Percentiles rank a stretch among this genome's conserved stretches.
These are phyloP conservation scores for Polyrhizophydium stewartii DNA, from an alignment of 371 early-diverging fungal species.

Conservation along the genomic window DNA sequence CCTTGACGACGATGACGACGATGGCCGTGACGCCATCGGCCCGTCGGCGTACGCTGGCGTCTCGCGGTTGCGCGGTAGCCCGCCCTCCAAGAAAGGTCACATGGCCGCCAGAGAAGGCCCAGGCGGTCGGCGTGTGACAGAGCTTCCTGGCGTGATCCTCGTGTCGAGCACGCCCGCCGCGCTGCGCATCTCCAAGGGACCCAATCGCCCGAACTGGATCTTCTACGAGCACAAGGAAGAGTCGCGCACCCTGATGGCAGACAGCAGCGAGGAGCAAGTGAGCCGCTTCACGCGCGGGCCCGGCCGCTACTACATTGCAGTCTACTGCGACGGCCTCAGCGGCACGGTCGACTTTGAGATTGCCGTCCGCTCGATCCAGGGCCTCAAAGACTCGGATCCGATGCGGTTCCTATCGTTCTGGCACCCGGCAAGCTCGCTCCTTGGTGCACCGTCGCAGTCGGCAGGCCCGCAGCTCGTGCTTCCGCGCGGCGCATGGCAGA, in stretches of 20 bases:
- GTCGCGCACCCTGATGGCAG: conserved; percentile 2
- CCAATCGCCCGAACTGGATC: conserved; percentile 8
- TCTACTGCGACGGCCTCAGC: conserved; percentile 10
- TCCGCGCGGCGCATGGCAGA: conserved; percentile 12
- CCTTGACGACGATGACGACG: background rate
- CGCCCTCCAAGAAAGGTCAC: no score
- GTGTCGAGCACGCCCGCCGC: conserved; percentile 8
- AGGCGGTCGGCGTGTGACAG: background rate
- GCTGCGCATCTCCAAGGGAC: conserved; percentile 12
- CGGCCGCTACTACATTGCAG: conserved; percentile 14
- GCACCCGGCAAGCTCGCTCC: background rate
- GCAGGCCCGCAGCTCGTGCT: background rate
- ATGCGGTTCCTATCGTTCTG: background rate
- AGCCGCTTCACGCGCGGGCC: conserved; percentile 5
- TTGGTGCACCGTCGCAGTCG: background rate
- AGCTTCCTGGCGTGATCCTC: conserved; percentile 9
- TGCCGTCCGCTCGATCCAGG: background rate
- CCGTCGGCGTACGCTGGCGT: no score
- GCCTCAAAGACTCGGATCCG: background rate
- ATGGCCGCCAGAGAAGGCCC: background rate
- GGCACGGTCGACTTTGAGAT: background rate
- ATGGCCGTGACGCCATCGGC: no score
- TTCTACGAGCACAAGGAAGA: conserved; percentile 11
- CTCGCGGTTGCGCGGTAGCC: no score
- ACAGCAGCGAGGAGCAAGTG: conserved; percentile 8